phyloP scores from a whole-genome alignment of 345 rosid genomes.

The Syzygium grande region DNA sequence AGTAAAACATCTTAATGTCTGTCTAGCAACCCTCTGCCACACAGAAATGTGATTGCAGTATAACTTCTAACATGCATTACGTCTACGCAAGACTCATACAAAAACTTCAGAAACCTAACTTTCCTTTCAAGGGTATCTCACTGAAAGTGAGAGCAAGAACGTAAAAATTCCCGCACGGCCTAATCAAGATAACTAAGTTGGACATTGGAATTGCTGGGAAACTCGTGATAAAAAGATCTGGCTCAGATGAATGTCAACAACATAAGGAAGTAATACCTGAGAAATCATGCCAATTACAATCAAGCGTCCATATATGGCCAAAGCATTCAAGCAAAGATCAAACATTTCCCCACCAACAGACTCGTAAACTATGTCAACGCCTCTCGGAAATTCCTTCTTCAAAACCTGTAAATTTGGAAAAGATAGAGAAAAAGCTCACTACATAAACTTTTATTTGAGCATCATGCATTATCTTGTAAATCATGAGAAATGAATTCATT shows the following conservation, averaged over 20 bases:
- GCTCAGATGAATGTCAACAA: background rate
- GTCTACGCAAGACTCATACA: background rate
- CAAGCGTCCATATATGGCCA: conserved; percentile 76
- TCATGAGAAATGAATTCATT: background rate
- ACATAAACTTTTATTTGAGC: background rate
- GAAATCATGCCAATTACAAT: conserved; percentile 97
- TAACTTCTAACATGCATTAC: background rate
- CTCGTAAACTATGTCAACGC: conserved; percentile 80
- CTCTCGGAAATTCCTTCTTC: conserved; percentile 75
- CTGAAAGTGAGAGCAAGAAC: background rate
- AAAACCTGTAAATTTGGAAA: conserved; percentile 41
- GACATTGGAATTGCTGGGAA: background rate
- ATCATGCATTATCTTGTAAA: background rate
- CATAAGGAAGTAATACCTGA: conserved; percentile 42
- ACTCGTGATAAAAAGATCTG: background rate
- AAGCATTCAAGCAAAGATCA: conserved; percentile 73
- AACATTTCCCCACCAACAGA: conserved; percentile 97
- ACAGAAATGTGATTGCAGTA: background rate
- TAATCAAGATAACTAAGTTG: background rate
- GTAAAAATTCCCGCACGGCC: background rate
- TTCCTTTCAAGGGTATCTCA: background rate
- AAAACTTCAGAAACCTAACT: background rate
- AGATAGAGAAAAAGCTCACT: background rate
- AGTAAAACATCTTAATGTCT: background rate
- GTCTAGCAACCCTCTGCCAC: background rate